A percentile compares a stretch with the other conserved stretches of the same genome.
Evolutionary conservation across 306 rosid species (phyloP).

Genomic region (Delonix regia): DNA sequence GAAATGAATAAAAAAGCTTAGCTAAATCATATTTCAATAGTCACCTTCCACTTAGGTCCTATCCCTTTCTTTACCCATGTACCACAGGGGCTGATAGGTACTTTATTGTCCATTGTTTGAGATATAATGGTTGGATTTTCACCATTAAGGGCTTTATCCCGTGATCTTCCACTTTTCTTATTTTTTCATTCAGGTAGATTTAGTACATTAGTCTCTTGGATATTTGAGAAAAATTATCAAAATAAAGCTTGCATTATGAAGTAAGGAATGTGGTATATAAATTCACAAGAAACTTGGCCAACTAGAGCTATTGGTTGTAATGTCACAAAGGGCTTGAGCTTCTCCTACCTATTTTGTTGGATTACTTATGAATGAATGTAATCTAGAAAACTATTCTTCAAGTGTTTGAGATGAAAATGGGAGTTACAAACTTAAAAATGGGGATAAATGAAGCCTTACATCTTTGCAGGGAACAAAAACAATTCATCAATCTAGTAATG

Average conservation of each 20-base stretch:
- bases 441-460: slow-evolving; percentile 78
- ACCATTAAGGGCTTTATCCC: background rate
- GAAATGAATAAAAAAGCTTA: slow-evolving; percentile 1
- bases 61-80: background rate
- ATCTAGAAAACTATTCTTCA: slow-evolving; percentile 34
- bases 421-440: slow-evolving; percentile 70
- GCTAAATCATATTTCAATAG: background rate
- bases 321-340: background rate
- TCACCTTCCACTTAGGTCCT: background rate
- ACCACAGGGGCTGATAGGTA: background rate
- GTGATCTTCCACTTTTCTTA: background rate
- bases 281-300: background rate
- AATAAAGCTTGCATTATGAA: background rate
- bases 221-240: background rate
- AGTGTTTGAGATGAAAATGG: slow-evolving; percentile 55
- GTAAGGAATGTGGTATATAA: background rate
- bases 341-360: background rate
- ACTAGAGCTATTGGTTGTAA: background rate
- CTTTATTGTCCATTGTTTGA: slow-evolving; percentile 37
- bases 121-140: slow-evolving; percentile 39
- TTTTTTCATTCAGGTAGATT: background rate
- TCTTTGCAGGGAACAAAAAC: slow-evolving; percentile 74
- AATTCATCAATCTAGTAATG: slow-evolving; percentile 79
- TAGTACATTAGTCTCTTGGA: background rate
- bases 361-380: slow-evolving; percentile 3